Percentiles rank a stretch among this genome's conserved stretches.
These are phyloP conservation scores for Raphanus sativus DNA, from an alignment of 345 rosid species.

Conservation along the genomic window DNA sequence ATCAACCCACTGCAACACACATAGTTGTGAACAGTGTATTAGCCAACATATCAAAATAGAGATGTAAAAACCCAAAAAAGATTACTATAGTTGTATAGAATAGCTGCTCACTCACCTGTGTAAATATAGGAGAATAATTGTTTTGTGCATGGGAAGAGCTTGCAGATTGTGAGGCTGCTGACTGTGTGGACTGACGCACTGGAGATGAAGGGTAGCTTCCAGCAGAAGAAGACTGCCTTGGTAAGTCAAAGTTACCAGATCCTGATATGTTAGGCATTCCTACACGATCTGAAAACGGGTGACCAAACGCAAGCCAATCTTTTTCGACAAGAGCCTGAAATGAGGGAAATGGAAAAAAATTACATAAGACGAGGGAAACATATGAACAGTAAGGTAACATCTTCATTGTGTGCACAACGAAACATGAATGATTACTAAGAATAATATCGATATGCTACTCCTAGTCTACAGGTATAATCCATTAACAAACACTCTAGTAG, in stretches of 20 bases:
- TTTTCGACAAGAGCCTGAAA: constrained; percentile 88
- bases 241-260: constrained; percentile 58
- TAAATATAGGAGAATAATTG: constrained; percentile 90
- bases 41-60: constrained; percentile 5
- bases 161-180: constrained; percentile 61
- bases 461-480: constrained; percentile 5
- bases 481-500: not conserved
- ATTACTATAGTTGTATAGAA: constrained; percentile 1
- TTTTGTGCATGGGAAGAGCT: constrained; percentile 84
- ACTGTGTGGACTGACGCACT: constrained; percentile 64
- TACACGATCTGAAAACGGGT: constrained; percentile 91
- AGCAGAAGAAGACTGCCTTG: constrained; percentile 63
- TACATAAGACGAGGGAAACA: constrained; percentile 25
- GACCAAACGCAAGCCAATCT: constrained; percentile 99
- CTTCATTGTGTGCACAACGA: not conserved
- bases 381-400: constrained; percentile 2
- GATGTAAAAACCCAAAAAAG: not conserved
- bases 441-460: not conserved
- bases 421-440: constrained; percentile 1
- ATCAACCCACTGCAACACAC: constrained; percentile 88
- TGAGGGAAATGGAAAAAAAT: constrained; percentile 12
- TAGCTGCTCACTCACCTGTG: constrained; percentile 58
- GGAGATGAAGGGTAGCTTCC: constrained; percentile 83
- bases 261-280: constrained; percentile 87
- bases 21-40: constrained; percentile 6